Evolutionary conservation across 106 monocot species (phyloP), one percentile per base, ranked within the genome.

Genomic region (Acorus gramineus): DNA sequence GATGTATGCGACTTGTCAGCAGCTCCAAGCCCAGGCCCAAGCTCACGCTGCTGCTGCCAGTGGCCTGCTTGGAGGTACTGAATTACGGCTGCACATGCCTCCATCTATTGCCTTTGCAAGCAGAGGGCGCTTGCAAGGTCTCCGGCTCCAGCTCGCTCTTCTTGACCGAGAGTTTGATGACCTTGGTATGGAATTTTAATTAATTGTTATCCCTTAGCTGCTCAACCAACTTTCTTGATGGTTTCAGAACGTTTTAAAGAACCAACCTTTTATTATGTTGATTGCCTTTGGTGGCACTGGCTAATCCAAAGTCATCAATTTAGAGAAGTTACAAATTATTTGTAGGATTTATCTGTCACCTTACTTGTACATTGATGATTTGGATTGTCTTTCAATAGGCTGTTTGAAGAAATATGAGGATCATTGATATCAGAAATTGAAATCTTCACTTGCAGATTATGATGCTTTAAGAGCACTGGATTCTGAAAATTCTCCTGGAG

Each of bases 91-190:
- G 55, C 90, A 80, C 53, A 67, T 98, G 64, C 91, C 91, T 50
- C 77, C 84, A 4, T 74, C 96, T 11, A 80, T 80, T 43, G 74
- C 75, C 9, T 62, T 80, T 52, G 62, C 74, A 7, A 65, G 60
- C 8, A 74, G 80, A 55, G 80, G 80, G n/a, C 61, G 80, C 9
- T 60, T 75, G 65, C 80, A 80, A 44, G 71, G 80, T 13, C 87
- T 98, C 47, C 82, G 96, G 59, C 91, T 98, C 14, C 91, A 98
- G 45, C 85, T 98, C 56, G 85, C 96, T 3, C 87, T 91, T 57
- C 79, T 98, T 47, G 87, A 98, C 55, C 73, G 91, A 47, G 96
- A 98, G 45, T 91, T 98, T 69, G 91, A 98, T 60, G 93, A 94
- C 69, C 78, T 94, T 52, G 78, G 78, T 78, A 68, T 69, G 48